These are phyloP conservation scores for Trichosanthes truncata DNA, from an alignment of 306 rosid species.

Conservation along the genomic window DNA sequence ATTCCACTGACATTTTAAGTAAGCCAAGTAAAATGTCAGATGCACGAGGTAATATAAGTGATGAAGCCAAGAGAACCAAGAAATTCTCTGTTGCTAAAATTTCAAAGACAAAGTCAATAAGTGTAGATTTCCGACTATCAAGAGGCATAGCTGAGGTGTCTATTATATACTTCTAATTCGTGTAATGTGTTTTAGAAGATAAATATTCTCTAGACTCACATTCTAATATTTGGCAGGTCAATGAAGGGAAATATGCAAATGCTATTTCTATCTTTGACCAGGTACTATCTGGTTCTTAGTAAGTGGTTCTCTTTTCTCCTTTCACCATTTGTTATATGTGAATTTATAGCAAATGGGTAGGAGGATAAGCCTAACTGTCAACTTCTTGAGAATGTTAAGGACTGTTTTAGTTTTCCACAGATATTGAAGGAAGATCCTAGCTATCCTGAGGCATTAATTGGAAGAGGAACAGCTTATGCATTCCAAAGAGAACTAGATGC, in stretches of 20 bases:
- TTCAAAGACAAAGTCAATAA: slow-evolving; percentile 73
- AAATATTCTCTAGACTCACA: background rate
- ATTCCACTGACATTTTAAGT: slow-evolving; percentile 30
- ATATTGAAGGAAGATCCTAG: slow-evolving; percentile 82
- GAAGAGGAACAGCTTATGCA: slow-evolving; percentile 95
- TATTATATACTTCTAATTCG: background rate
- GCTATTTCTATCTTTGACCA: slow-evolving; percentile 85
- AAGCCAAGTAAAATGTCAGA: slow-evolving; percentile 38
- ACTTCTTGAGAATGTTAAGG: background rate
- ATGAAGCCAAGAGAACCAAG: slow-evolving; percentile 55
- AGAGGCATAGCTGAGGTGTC: slow-evolving; percentile 95
- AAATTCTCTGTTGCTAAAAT: slow-evolving; percentile 66
- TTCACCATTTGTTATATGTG: background rate
- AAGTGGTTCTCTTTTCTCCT: slow-evolving; percentile 7
- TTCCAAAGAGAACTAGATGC: slow-evolving; percentile 78
- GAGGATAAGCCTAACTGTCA: background rate
- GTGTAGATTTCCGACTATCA: slow-evolving; percentile 90
- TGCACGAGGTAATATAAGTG: slow-evolving; percentile 25
- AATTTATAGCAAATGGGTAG: slow-evolving; percentile 3
- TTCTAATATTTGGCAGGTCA: slow-evolving; percentile 52
- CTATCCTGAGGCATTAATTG: slow-evolving; percentile 95
- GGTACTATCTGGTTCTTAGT: slow-evolving; percentile 29
- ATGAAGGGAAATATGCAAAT: slow-evolving; percentile 85
- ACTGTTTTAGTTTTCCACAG: slow-evolving; percentile 21
- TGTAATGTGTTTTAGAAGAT: background rate